Base-by-base conservation (phyloP, 2,329 filamentous ascomycete species). In the Westerdykella aurantiaca region DNA sequence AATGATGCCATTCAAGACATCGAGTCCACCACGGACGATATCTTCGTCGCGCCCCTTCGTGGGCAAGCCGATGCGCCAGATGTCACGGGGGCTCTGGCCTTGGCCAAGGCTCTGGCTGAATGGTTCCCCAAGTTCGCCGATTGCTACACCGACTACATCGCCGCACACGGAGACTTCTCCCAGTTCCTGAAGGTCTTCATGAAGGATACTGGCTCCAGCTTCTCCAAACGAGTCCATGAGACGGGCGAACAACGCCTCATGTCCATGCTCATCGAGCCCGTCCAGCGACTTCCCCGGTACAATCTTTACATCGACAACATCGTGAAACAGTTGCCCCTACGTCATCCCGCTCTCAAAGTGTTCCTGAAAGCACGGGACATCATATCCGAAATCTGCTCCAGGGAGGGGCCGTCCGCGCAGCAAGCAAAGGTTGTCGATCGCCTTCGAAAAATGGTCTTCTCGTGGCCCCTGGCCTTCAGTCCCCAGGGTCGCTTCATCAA, bases 291-390 rank as follows among this genome's bases (percentile, higher is more conserved):
- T 41, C 93, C 93, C 21, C 84, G 93, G 21, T 98, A 98, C 70
- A 96, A 88, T 59, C 75, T 98, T 31, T 85, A 97, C 61, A 97
- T 98, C 56, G 93, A 98, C 70, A 90, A 94, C 59, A 96, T 98
- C 60, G 80, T 93, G 38, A 82, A 84, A 52, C 89, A 86, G 48
- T 77, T 97, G 14, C 90, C 91, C 4, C 80, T 90, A 40, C 82
- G 86, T 7, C 90, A 97, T 63, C 87, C 89, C 2, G 90, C 90
- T 0, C 76, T 95, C 42, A 84, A 86, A 53, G 77, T 79, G 2
- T 83, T 98, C 69, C 78, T 96, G 34, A 90, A 88, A 62, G 90
- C 93, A 0, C 80, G 91, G 52, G 93, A 97, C 64, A 86, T 95
- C 42, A 89, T 98, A 53, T 89, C 90, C 16, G 93, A 95, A 42